These are phyloP conservation scores for Yamadazyma epiphylla DNA, from an alignment of 1,139 yeast genomes.

Conservation along the genomic window DNA sequence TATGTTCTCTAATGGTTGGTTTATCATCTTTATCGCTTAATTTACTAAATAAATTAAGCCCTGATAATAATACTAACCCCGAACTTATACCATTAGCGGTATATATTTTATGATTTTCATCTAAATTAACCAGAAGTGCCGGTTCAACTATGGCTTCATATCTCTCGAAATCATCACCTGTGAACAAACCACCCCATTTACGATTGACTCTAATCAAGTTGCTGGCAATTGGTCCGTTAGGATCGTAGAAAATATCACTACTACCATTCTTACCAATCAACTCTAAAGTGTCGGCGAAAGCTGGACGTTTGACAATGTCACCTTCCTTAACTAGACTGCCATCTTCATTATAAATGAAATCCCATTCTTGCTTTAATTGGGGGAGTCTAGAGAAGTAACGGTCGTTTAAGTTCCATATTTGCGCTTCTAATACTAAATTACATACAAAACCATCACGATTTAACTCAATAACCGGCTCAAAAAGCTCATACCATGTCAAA, in stretches of 20 bases:
- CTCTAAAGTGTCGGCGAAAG: conserved; percentile 63
- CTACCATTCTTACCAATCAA: conserved; percentile 73
- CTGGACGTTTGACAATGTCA: conserved; percentile 56
- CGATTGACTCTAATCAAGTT: conserved; percentile 45
- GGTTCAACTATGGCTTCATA: conserved; percentile 55
- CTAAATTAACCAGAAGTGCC: conserved; percentile 46
- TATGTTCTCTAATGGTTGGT: conserved; percentile 51
- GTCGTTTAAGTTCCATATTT: conserved; percentile 18
- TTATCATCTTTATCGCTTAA: conserved; percentile 20
- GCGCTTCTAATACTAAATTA: conserved; percentile 41
- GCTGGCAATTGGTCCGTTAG: conserved; percentile 68
- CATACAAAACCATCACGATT: conserved; percentile 68
- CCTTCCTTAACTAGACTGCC: conserved; percentile 44
- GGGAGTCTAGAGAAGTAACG: conserved; percentile 29
- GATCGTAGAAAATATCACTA: conserved; percentile 75
- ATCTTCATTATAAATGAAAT: conserved; percentile 40
- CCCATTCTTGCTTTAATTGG: conserved; percentile 44
- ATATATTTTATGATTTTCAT: conserved; percentile 43
- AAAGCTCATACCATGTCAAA: conserved; percentile 66
- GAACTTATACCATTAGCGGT: conserved; percentile 79
- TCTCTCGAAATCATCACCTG: conserved; percentile 56
- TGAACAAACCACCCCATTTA: conserved; percentile 58
- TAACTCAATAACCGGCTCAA: conserved; percentile 71
- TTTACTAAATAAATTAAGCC: conserved; percentile 57
- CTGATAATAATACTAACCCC: conserved; percentile 79